Evolutionary conservation across 2,329 filamentous ascomycete genomes (phyloP).

Genomic region (Nannizzia gypsea): DNA sequence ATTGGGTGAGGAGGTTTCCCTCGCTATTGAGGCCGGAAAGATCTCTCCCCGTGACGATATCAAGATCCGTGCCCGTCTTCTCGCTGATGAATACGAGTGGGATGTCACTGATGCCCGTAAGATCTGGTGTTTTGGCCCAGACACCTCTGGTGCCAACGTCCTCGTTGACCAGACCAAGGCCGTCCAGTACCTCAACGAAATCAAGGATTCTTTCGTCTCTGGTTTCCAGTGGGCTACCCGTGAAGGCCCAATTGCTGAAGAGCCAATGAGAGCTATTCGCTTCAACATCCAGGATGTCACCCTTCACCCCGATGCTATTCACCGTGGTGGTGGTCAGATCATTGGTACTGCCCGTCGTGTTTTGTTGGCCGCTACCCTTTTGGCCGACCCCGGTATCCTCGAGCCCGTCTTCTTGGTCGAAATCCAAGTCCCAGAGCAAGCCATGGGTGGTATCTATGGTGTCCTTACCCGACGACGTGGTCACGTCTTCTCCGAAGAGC

Average conservation of each 20-base stretch:
- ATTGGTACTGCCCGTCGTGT: constrained; percentile 98
- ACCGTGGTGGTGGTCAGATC: constrained; percentile 98
- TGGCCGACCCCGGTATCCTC: constrained; percentile 80
- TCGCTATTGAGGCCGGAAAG: constrained; percentile 83
- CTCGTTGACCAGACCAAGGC: constrained; percentile 99
- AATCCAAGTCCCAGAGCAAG: constrained; percentile 95
- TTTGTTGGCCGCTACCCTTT: constrained; percentile 80
- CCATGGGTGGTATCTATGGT: constrained; percentile 99
- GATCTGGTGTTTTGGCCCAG: constrained; percentile 99
- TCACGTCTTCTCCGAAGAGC: constrained; percentile 98
- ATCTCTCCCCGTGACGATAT: constrained; percentile 94
- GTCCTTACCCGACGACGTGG: constrained; percentile 94
- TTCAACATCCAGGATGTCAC: constrained; percentile 99
- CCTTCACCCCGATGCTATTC: constrained; percentile 97
- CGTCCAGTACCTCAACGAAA: constrained; percentile 99
- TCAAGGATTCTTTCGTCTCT: constrained; percentile 99
- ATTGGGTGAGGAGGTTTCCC: constrained; percentile 79
- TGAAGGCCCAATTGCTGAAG: constrained; percentile 94
- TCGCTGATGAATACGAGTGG: constrained; percentile 97
- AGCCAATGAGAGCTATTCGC: constrained; percentile 92
- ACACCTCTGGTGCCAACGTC: constrained; percentile 96
- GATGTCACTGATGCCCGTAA: constrained; percentile 99
- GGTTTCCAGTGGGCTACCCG: constrained; percentile 99
- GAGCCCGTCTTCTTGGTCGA: constrained; percentile 99
- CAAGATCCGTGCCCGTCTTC: constrained; percentile 91